Percentiles rank a stretch among this genome's conserved stretches.
Evolutionary conservation across 495 filamentous ascomycete genomes (phyloP).

Genomic region (Penicillium paradoxum): DNA sequence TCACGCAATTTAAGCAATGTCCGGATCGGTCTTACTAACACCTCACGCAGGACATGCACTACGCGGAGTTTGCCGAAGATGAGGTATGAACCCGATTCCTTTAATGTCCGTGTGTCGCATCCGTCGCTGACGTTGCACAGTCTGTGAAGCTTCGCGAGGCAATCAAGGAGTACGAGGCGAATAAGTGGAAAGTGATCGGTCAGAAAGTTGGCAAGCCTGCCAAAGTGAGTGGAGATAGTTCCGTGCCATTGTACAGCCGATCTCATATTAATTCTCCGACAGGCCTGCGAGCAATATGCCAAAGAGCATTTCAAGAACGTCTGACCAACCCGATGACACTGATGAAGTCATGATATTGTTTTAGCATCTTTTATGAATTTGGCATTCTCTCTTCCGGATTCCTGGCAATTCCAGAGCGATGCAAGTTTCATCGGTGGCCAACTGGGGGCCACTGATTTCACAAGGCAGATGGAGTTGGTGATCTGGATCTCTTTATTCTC

Average conservation of each 20-base stretch:
- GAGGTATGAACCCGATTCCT: constrained; percentile 59
- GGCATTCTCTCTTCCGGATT: constrained; percentile 29
- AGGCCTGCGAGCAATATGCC: constrained; percentile 98
- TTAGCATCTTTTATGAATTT: constrained; percentile 34
- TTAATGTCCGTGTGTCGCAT: constrained; percentile 6
- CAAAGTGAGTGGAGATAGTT: constrained; percentile 56
- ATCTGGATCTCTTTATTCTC: constrained; percentile 21
- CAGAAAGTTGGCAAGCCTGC: constrained; percentile 96
- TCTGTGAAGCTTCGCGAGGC: constrained; percentile 80
- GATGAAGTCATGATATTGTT: constrained; percentile 38
- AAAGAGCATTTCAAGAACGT: constrained; percentile 84
- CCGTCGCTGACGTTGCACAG: constrained; percentile 45
- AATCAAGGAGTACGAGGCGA: constrained; percentile 97
- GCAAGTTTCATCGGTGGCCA: constrained; percentile 21
- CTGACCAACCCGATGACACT: constrained; percentile 28
- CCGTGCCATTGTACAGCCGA: constrained; percentile 8
- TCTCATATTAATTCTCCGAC: not conserved
- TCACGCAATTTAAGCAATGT: constrained; percentile 6
- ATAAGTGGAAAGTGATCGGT: constrained; percentile 97
- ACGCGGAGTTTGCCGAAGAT: constrained; percentile 97
- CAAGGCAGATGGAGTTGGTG: constrained; percentile 32
- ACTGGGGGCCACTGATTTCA: constrained; percentile 17
- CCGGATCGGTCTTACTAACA: constrained; percentile 23
- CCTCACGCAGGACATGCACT: constrained; percentile 82
- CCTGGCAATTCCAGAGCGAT: constrained; percentile 31